These are phyloP conservation scores for Arthrobotrys pseudoclavata DNA, from an alignment of 2,329 filamentous ascomycete species.

Conservation along the genomic window DNA sequence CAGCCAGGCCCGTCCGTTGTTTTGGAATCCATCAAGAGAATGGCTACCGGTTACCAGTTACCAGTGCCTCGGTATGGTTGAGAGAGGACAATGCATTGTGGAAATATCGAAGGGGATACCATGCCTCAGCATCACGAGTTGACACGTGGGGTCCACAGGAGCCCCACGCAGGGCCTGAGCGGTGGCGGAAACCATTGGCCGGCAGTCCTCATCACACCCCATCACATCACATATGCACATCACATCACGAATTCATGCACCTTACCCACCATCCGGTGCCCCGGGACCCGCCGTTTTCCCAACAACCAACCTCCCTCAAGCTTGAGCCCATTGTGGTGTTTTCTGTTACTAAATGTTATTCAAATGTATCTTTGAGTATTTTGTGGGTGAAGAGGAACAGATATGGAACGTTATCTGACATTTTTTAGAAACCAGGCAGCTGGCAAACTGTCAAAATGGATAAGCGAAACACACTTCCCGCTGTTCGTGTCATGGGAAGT, in stretches of 20 bases:
- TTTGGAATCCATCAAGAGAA: conserved; percentile 18
- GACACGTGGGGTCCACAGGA: conserved; percentile 21
- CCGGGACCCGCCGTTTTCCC: conserved; percentile 32
- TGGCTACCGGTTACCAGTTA: conserved; percentile 26
- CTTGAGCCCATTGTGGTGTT: neutral
- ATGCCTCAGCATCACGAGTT: conserved; percentile 26
- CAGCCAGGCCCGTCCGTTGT: conserved; percentile 10
- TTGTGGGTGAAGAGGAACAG: neutral
- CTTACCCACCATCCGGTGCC: conserved; percentile 30
- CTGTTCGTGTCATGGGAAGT: neutral
- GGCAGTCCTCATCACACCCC: conserved; percentile 5
- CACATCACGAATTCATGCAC: conserved; percentile 29
- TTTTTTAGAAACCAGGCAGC: neutral
- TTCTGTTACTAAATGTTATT: conserved; percentile 22
- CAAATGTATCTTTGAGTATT: neutral
- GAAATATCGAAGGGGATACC: conserved; percentile 4
- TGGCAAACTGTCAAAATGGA: conserved; percentile 15
- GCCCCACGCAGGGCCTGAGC: conserved; percentile 9
- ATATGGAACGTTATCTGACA: neutral
- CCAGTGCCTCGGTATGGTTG: conserved; percentile 16
- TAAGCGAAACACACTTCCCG: conserved; percentile 11
- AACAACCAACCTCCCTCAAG: conserved; percentile 16
- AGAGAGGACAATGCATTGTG: conserved; percentile 27
- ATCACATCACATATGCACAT: conserved; percentile 35
- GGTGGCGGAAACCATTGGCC: conserved; percentile 21